Conservation (phyloP, 2,329 filamentous ascomycete species). For the Phaeosphaeria sp. region DNA sequence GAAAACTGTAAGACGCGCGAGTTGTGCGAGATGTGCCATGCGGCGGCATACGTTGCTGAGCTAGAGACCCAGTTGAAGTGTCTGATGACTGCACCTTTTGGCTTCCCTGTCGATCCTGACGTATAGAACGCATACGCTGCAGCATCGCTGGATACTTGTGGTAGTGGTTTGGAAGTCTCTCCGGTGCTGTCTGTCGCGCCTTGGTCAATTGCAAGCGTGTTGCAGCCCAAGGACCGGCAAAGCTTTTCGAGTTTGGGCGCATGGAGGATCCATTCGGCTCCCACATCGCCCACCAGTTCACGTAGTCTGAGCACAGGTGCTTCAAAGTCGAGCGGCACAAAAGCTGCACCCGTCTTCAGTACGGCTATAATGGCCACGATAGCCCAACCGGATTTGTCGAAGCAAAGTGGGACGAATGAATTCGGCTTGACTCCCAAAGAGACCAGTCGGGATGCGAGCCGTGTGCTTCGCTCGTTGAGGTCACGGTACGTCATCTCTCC, state of each 20-base stretch:
- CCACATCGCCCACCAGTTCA: constrained; percentile 41
- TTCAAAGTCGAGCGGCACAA: constrained; percentile 47
- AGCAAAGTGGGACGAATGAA: constrained; percentile 42
- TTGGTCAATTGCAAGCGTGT: constrained; percentile 42
- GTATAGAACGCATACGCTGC: constrained; percentile 69
- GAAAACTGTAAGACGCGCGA: constrained; percentile 64
- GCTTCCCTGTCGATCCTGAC: constrained; percentile 62
- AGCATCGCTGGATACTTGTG: constrained; percentile 52
- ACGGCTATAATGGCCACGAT: constrained; percentile 46
- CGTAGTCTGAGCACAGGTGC: constrained; percentile 45
- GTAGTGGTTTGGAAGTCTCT: constrained; percentile 36
- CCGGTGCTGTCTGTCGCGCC: constrained; percentile 48
- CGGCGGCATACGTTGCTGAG: constrained; percentile 32
- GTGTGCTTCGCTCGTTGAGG: constrained; percentile 33
- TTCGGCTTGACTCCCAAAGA: constrained; percentile 31
- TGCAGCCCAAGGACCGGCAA: constrained; percentile 34
- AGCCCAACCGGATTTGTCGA: constrained; percentile 46
- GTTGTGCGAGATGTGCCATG: constrained; percentile 52
- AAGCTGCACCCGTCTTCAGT: constrained; percentile 46
- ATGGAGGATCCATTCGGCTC: constrained; percentile 37
- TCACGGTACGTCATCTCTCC: constrained; percentile 34
- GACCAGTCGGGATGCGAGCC: constrained; percentile 32
- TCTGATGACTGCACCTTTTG: constrained; percentile 68
- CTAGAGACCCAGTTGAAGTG: constrained; percentile 64
- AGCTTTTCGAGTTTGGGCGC: constrained; percentile 30